Conservation (phyloP, 2,329 filamentous ascomycete genomes). For the Xylariaceae sp. region DNA sequence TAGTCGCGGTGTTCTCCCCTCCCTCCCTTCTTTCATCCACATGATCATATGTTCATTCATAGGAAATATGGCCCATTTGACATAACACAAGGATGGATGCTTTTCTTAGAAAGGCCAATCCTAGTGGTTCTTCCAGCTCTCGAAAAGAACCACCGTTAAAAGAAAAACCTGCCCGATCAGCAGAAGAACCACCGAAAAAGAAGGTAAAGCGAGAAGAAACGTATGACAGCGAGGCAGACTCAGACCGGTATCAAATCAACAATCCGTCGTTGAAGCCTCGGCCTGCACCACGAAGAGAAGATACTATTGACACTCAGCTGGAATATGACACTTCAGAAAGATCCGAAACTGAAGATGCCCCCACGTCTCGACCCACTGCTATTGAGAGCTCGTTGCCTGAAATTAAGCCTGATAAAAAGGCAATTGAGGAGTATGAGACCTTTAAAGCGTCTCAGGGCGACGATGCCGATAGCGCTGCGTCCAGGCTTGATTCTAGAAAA, state of each 20-base stretch:
- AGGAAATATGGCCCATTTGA: not conserved
- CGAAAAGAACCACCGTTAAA: slow-evolving; percentile 15
- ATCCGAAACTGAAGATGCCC: slow-evolving; percentile 40
- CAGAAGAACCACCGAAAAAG: slow-evolving; percentile 44
- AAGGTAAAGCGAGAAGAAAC: slow-evolving; percentile 41
- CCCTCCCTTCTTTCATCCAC: not conserved
- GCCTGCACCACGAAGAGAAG: slow-evolving; percentile 19
- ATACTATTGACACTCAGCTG: slow-evolving; percentile 40
- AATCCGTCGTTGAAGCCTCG: slow-evolving; percentile 26
- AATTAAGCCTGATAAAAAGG: slow-evolving; percentile 69
- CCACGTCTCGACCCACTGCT: slow-evolving; percentile 58
- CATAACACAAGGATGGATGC: slow-evolving; percentile 36
- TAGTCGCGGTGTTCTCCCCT: slow-evolving; percentile 12
- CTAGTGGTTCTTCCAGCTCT: slow-evolving; percentile 8
- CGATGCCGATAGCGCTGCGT: slow-evolving; percentile 52
- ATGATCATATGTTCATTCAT: not conserved
- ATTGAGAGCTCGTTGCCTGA: slow-evolving; percentile 74
- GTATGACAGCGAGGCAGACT: slow-evolving; percentile 44
- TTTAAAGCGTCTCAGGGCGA: slow-evolving; percentile 64
- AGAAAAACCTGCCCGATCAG: slow-evolving; percentile 9
- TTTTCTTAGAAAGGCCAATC: slow-evolving; percentile 35
- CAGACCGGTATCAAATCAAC: slow-evolving; percentile 35
- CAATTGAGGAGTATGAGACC: slow-evolving; percentile 80
- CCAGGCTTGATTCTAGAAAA: slow-evolving; percentile 55
- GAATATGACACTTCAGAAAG: slow-evolving; percentile 39